phyloP scores from a whole-genome alignment of 192 early-diverging fungal genomes.

The Coemansia sp. region DNA sequence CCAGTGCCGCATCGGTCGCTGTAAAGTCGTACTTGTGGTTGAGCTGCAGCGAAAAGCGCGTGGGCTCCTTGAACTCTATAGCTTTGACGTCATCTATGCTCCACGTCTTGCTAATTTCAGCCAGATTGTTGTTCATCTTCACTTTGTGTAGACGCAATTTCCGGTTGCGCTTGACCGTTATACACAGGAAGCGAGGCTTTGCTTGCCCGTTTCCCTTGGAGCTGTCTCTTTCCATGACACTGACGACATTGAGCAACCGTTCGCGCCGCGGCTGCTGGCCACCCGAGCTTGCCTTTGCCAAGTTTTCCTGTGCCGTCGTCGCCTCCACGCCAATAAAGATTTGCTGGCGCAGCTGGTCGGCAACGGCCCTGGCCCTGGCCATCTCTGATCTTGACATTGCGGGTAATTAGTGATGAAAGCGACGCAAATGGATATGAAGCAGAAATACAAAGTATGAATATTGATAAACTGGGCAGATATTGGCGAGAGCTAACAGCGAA shows the following conservation, averaged over 20 bases:
- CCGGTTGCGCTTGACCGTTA: slow-evolving; percentile 48
- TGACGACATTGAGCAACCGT: slow-evolving; percentile 41
- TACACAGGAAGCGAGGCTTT: slow-evolving; percentile 43
- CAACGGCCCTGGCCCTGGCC: slow-evolving; percentile 41
- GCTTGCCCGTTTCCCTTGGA: slow-evolving; percentile 30
- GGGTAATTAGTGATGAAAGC: neutral
- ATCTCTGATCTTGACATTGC: slow-evolving; percentile 39
- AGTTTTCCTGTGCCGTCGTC: slow-evolving; percentile 31
- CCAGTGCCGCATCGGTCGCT: slow-evolving; percentile 30
- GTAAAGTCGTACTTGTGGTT: slow-evolving; percentile 48
- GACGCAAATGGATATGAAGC: neutral
- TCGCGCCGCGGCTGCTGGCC: slow-evolving; percentile 47
- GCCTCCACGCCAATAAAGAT: slow-evolving; percentile 46
- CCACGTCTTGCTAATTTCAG: slow-evolving; percentile 50
- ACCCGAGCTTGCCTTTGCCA: slow-evolving; percentile 25
- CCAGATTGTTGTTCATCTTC: slow-evolving; percentile 35
- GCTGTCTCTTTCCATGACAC: slow-evolving; percentile 48
- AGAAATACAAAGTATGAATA: neutral
- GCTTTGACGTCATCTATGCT: slow-evolving; percentile 39
- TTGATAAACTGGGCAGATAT: too few species aligned
- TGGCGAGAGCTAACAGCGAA: too few species aligned
- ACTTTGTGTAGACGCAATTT: slow-evolving; percentile 48
- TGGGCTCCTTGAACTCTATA: slow-evolving; percentile 50
- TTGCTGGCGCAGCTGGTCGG: slow-evolving; percentile 35
- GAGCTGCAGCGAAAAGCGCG: slow-evolving; percentile 36